Percentiles rank a stretch among this genome's conserved stretches.
Conservation (phyloP, 768 basidiomycete genomes). For the Termitomyces sp. region DNA sequence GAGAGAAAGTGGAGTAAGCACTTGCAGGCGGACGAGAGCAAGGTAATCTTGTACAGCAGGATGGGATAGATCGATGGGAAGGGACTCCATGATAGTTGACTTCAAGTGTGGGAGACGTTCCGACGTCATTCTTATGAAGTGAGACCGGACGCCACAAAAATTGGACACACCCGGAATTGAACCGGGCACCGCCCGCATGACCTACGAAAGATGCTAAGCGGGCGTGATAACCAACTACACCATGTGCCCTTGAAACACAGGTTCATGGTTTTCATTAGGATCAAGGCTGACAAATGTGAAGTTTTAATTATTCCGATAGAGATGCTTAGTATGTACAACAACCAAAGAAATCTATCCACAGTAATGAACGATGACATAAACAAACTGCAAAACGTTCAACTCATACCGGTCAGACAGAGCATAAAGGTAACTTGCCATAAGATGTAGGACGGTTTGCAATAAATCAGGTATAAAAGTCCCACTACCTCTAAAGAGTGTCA, state of each 20-base stretch:
- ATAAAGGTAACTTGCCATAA: neutral
- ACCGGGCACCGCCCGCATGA: constrained; percentile 21
- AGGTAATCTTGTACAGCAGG: constrained; percentile 64
- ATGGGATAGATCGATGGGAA: constrained; percentile 53
- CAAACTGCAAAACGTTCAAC: neutral
- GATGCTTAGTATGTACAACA: too few species aligned
- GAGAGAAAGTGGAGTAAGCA: constrained; percentile 80
- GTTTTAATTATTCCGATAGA: too few species aligned
- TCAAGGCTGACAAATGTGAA: too few species aligned
- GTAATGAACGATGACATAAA: neutral
- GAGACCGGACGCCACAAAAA: constrained; percentile 3
- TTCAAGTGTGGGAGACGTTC: neutral
- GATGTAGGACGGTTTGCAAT: neutral
- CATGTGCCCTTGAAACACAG: constrained; percentile 21
- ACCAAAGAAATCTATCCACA: neutral
- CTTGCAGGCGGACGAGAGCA: constrained; percentile 70
- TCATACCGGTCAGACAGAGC: neutral
- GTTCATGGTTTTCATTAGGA: too few species aligned
- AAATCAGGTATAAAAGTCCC: constrained; percentile 12
- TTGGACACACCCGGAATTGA: constrained; percentile 25
- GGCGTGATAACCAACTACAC: constrained; percentile 28
- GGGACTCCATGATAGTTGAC: constrained; percentile 37
- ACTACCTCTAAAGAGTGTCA: neutral
- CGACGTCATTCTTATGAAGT: constrained; percentile 1
- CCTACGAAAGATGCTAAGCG: constrained; percentile 17